These are phyloP conservation scores for Ophiostoma pallidulum DNA, from an alignment of 2,329 filamentous ascomycete species.

Conservation along the genomic window DNA sequence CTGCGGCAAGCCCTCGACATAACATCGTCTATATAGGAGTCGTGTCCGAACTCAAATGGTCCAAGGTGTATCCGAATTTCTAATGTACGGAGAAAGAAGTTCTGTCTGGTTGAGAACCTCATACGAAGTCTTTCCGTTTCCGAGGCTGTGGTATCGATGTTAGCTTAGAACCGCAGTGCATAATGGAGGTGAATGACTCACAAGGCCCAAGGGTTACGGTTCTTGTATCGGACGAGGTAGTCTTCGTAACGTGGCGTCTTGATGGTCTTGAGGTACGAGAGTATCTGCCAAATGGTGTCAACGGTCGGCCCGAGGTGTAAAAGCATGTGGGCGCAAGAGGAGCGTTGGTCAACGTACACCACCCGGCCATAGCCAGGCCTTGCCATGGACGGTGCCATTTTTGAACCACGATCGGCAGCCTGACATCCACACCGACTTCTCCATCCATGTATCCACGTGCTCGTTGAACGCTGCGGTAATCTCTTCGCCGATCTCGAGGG, in stretches of 20 bases:
- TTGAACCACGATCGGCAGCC: conserved; percentile 13
- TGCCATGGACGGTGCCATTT: conserved; percentile 23
- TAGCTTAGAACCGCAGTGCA: no score
- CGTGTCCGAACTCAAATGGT: no score
- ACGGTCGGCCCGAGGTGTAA: no score
- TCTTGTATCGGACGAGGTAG: conserved; percentile 15
- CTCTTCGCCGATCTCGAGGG: conserved; percentile 34
- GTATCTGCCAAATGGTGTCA: neutral
- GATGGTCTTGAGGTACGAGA: conserved; percentile 16
- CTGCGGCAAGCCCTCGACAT: no score
- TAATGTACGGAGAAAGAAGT: neutral
- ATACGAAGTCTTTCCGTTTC: neutral
- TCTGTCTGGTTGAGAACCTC: neutral
- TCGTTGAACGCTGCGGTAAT: conserved; percentile 41
- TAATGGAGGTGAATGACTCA: no score
- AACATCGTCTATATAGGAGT: no score
- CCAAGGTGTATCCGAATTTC: neutral
- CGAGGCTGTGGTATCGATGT: no score
- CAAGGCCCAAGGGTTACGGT: no score
- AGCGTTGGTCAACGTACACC: no score
- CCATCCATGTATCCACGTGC: conserved; percentile 36
- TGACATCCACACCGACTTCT: conserved; percentile 32
- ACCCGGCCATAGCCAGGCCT: conserved; percentile 22
- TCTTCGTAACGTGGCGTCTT: conserved; percentile 14
- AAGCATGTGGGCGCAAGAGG: no score